Percentiles rank a stretch among this genome's conserved stretches.
Evolutionary conservation across 306 rosid genomes (phyloP).

Genomic region (Boehmeria nivea): DNA sequence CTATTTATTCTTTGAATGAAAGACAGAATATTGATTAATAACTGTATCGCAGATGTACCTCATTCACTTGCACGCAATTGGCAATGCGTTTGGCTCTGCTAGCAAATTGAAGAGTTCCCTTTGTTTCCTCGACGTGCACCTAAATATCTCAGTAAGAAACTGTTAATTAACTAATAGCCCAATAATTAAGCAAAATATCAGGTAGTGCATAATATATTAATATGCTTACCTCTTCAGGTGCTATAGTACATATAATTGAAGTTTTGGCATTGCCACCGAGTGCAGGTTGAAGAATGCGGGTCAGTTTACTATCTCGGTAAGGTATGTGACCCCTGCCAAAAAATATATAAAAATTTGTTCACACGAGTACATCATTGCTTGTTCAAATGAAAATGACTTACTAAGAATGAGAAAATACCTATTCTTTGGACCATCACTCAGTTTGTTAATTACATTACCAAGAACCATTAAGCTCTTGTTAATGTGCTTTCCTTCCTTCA

Average conservation of each 20-base stretch:
- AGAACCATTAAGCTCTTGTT: constrained; percentile 94
- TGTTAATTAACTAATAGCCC: constrained; percentile 8
- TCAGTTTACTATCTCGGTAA: constrained; percentile 91
- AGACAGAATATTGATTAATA: no score
- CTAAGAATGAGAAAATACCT: constrained; percentile 36
- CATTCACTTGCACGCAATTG: constrained; percentile 92
- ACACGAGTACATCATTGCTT: background rate
- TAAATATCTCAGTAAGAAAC: constrained; percentile 25
- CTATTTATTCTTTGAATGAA: no score
- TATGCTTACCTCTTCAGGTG: constrained; percentile 84
- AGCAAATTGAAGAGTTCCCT: constrained; percentile 97
- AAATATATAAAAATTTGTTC: background rate
- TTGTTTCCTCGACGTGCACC: constrained; percentile 91
- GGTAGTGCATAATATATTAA: background rate
- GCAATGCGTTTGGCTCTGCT: constrained; percentile 96
- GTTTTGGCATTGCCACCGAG: constrained; percentile 99
- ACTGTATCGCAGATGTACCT: constrained; percentile 41
- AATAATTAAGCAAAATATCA: no score
- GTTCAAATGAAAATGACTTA: constrained; percentile 7
- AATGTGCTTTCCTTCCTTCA: constrained; percentile 93
- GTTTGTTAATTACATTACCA: constrained; percentile 91
- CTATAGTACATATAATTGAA: constrained; percentile 86
- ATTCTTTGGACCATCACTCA: constrained; percentile 83
- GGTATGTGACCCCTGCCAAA: constrained; percentile 80
- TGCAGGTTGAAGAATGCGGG: constrained; percentile 99